Evolutionary conservation across 176 grass and related monocot species (phyloP).

Genomic region (Chloris gayana): DNA sequence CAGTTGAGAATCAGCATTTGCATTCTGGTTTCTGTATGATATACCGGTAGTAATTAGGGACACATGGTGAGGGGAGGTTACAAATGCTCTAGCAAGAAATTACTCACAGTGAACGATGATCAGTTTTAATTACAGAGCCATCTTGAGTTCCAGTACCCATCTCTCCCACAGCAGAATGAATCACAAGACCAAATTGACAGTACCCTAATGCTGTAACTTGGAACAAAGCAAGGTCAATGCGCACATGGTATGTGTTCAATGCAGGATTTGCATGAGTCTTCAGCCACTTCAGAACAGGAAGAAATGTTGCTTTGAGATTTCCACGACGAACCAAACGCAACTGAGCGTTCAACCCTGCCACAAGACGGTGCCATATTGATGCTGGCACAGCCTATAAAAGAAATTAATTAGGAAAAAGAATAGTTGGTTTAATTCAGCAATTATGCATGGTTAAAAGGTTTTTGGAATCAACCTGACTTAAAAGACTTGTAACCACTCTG

Average conservation of each 20-base stretch:
- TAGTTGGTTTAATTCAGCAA: constrained; percentile 13
- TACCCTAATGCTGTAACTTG: constrained; percentile 83
- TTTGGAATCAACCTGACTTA: constrained; percentile 71
- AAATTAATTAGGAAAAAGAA: constrained; percentile 21
- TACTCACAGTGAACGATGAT: constrained; percentile 64
- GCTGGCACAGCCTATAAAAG: constrained; percentile 69
- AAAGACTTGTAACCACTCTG: constrained; percentile 85
- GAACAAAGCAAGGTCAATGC: constrained; percentile 84
- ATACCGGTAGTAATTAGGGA: constrained; percentile 16
- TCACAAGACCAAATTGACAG: constrained; percentile 81
- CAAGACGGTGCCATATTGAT: constrained; percentile 94
- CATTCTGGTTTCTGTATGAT: constrained; percentile 50
- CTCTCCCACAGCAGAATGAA: constrained; percentile 54
- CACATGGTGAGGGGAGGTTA: constrained; percentile 7
- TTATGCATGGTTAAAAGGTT: constrained; percentile 30
- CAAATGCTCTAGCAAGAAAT: constrained; percentile 29
- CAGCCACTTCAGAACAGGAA: constrained; percentile 78
- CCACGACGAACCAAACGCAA: constrained; percentile 79
- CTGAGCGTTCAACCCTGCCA: constrained; percentile 89
- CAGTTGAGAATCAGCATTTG: constrained; percentile 48
- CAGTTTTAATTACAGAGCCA: constrained; percentile 42
- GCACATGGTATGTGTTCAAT: constrained; percentile 49
- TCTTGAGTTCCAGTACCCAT: constrained; percentile 42
- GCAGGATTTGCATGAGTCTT: constrained; percentile 85
- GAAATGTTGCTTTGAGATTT: constrained; percentile 60